Base-by-base conservation (phyloP, 306 rosid genomes). In the Malus sylvestris region DNA sequence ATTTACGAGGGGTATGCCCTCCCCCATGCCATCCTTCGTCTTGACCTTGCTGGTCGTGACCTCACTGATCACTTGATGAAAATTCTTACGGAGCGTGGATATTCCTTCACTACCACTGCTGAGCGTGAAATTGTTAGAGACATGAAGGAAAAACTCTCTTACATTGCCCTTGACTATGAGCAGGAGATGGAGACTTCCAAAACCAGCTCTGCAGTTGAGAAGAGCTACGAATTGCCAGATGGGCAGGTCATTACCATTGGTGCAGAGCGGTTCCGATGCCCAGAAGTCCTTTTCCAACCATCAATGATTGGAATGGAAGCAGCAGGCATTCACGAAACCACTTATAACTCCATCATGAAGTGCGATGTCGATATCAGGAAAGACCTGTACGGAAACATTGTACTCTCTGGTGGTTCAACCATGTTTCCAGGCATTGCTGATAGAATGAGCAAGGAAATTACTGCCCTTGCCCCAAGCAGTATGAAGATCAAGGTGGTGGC, bases 401-500 rank as follows among this genome's bases (percentile, higher is more conserved):
- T 95, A 69, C 97, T 95, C 59, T 95, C 98, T 6, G 98, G 98
- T 85, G 98, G 98, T 73, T 87, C 98, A 44, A 95, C 98, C 83
- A 95, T 95, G 98, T 95, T 95, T 79, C 90, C 93, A 0, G 98
- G 98, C 73, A 95, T 95, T 79, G 98, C 96, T 80, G 98, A 95
- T 58, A 88, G 98, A 78, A 95, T 95, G 98, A 92, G 93, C 93
- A 95, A 90, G 87, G 98, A 95, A 87, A 92, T 95, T 40, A 87
- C 98, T 62, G 97, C 98, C 8, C 91, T 95, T 19, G 98, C 98
- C 45, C 98, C 98, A 10, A 95, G 98, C 88, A 92, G 97, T 87
- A 95, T 95, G 98, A 95, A 95, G 91, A 95, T 95, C 81, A 95
- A 95, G 93, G 98, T 95, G 42, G 98, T 95, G 33, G 98, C 98